Conservation (phyloP, 495 filamentous ascomycete genomes). For the Aspergillus ellipticus region DNA sequence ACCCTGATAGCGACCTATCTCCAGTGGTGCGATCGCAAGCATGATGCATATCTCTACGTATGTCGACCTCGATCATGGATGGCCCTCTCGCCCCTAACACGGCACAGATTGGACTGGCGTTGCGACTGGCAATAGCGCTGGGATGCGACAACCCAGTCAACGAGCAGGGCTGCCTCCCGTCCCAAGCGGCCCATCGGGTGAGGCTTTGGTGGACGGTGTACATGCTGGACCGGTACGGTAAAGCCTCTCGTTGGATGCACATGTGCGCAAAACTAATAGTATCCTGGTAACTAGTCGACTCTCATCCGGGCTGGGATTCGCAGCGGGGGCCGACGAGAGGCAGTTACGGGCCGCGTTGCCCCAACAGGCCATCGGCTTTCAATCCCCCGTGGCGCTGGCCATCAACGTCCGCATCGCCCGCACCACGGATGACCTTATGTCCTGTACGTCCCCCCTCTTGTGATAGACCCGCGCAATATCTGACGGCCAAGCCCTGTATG, state of each 20-base stretch:
- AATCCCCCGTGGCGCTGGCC: constrained; percentile 18
- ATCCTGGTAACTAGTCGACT: constrained; percentile 12
- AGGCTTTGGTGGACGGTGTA: constrained; percentile 26
- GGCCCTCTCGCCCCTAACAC: background rate
- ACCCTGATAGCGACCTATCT: constrained; percentile 22
- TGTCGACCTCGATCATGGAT: background rate
- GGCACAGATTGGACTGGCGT: constrained; percentile 19
- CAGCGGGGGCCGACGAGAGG: constrained; percentile 24
- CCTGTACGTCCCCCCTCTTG: constrained; percentile 10
- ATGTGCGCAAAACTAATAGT: background rate
- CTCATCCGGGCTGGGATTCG: constrained; percentile 20
- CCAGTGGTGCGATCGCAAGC: constrained; percentile 24
- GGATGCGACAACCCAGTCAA: constrained; percentile 16
- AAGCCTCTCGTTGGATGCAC: background rate
- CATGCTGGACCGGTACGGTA: constrained; percentile 24
- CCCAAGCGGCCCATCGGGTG: constrained; percentile 17
- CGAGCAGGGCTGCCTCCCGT: constrained; percentile 18
- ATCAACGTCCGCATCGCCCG: constrained; percentile 25
- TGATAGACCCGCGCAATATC: background rate
- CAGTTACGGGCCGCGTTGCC: constrained; percentile 16
- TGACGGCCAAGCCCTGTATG: constrained; percentile 14
- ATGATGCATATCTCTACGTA: constrained; percentile 24
- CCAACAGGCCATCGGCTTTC: constrained; percentile 16
- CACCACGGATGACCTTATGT: constrained; percentile 24
- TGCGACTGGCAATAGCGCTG: constrained; percentile 22